Evolutionary conservation across 75 land plant species (phyloP), one percentile per base, ranked within the genome.

Genomic region (Picea sitchensis): DNA sequence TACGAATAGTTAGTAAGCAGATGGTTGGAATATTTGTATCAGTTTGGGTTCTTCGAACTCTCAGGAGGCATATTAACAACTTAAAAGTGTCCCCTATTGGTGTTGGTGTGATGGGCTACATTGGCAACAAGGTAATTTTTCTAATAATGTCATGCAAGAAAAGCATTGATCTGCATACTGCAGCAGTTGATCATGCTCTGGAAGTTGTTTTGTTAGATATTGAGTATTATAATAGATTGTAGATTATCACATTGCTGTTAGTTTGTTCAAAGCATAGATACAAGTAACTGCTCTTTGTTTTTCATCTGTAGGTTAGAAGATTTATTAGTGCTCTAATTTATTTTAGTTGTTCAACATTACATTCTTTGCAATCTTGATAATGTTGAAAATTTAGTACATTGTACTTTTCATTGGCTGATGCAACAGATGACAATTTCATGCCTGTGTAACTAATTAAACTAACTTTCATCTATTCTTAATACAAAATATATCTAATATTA

Each of bases 11-110:
- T 38, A 93, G 99, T 82, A 97, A 97, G 87, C 98, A 97, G 78
- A 93, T 97, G 98, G 96, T 97, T 80, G 99, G 99, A 26, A 84
- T 97, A 75, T 93, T 88, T 73, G 71, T 97, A 34, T 83, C 96
- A 3, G 78, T 97, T 26, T 97, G 99, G 99, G 98, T 92, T 44
- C 88, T 90, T 18, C 81, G 92, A 61, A 84, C 89, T 11, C 80
- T 97, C 79, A 90, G 92, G 41, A 87, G 84, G 68, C 86, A 86
- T 81, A 87, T 97, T 59, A 90, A 91, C 76, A 97, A 97, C 64
- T 47, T 97, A 78, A 97, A 87, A 78, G 94, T 97, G 11, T 97
- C 94, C 32, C 85, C 89, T 71, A 91, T 97, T 80, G 99, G 99
- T 21, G 92, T 91, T 79, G 99, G 99, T 34, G 87, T 87, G 20